Conservation (phyloP, 2,329 filamentous ascomycete genomes). For the Salinomyces thailandicus region DNA sequence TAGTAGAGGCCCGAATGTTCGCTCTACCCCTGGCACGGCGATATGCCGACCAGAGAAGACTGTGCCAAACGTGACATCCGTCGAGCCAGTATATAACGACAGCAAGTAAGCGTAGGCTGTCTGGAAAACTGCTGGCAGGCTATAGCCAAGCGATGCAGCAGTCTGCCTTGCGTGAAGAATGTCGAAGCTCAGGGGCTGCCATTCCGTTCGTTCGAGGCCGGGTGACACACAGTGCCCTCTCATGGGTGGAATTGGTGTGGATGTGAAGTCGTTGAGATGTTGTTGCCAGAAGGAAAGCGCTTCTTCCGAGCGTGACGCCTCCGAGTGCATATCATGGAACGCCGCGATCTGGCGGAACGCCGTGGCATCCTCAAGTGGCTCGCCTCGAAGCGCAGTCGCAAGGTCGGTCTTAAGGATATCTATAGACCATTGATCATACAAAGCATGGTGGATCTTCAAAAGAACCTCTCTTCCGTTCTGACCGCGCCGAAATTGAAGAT, state of each 20-base stretch:
- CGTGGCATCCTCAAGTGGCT: constrained; percentile 33
- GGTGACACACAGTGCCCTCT: constrained; percentile 27
- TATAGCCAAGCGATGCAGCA: constrained; percentile 32
- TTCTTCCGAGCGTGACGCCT: constrained; percentile 27
- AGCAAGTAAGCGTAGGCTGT: constrained; percentile 58
- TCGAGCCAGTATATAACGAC: constrained; percentile 49
- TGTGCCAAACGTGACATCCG: constrained; percentile 63
- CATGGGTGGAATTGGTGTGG: constrained; percentile 49
- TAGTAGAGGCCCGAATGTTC: constrained; percentile 70
- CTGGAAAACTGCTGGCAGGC: constrained; percentile 66
- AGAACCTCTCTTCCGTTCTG: constrained; percentile 26
- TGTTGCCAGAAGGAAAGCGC: constrained; percentile 59
- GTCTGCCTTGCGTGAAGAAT: constrained; percentile 6
- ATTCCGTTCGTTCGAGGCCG: constrained; percentile 13
- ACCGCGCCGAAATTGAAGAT: constrained; percentile 43
- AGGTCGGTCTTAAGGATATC: constrained; percentile 62
- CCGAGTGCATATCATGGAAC: constrained; percentile 31
- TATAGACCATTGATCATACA: constrained; percentile 92
- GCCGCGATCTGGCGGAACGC: constrained; percentile 52
- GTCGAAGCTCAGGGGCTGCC: constrained; percentile 10
- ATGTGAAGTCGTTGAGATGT: constrained; percentile 48
- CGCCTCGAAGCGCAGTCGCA: constrained; percentile 36
- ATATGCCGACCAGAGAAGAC: constrained; percentile 74
- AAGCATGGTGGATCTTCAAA: constrained; percentile 59
- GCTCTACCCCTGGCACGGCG: constrained; percentile 59